Evolutionary conservation across 345 rosid genomes (phyloP), one percentile per base, ranked within the genome.

Genomic region (Chamaenerion angustifolium): DNA sequence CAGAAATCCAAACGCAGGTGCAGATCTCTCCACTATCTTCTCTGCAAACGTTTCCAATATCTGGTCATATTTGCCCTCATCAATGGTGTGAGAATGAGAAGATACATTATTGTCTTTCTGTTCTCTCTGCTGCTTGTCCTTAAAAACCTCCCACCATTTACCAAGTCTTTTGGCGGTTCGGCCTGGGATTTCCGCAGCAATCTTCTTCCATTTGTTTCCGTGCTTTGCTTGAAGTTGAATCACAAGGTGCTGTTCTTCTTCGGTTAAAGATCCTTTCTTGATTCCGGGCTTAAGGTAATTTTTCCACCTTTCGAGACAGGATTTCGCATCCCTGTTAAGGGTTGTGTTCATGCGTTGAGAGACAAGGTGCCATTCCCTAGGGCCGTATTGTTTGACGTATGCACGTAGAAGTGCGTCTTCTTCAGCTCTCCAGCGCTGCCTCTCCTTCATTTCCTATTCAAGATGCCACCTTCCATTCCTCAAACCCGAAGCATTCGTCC

Each of bases 341-440:
- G 54, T 42, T 1, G 43, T 35, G 54, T 50, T 50, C 54, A 88
- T 82, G 60, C 95, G 92, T 61, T 82, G 92, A 10, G 98, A 82
- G 10, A 92, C 84, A 48, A 87, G 93, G 57, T 77, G 79, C 96
- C 98, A 87, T 69, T 92, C 98, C 65, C 88, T 84, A 2, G 95
- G 90, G 54, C 96, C 98, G 60, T 84, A 84, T 57, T 5, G 37
- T 31, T 31, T 31, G 37, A 88, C 99, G 55, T 93, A 88, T 14
- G 95, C 79, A 55, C 79, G 72, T 69, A 93, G 59, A 21, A 93
- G 69, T 50, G 88, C 78, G 64, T 88, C 99, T 75, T 88, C 96
- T 77, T 93, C 99, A 80, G 84, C 67, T 71, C 85, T 81, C 99
- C 99, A 93, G 57, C 96, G 92, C 76, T 93, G 99, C 71, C 96